Evolutionary conservation across 2,329 filamentous ascomycete genomes (phyloP).

Genomic region (Lecanicillium sp.): DNA sequence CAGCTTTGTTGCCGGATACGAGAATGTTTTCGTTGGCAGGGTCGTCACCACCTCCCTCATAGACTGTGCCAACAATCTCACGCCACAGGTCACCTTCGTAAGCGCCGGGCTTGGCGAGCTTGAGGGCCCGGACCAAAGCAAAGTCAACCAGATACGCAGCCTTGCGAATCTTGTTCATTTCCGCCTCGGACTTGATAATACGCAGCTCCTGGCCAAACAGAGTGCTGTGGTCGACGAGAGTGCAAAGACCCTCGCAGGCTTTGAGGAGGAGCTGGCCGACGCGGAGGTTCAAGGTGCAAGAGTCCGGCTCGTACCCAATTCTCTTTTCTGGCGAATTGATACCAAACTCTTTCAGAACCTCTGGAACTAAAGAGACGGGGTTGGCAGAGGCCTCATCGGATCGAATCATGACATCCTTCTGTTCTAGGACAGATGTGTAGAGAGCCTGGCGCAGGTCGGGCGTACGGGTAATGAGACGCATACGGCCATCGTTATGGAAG

Average conservation of each 20-base stretch:
- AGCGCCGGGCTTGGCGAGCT: conserved; percentile 23
- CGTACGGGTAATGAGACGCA: conserved; percentile 21
- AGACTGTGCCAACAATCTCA: conserved; percentile 24
- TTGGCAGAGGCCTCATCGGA: conserved; percentile 20
- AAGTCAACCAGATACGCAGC: conserved; percentile 25
- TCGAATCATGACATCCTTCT: conserved; percentile 11
- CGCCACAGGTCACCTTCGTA: conserved; percentile 25
- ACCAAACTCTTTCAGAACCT: conserved; percentile 19
- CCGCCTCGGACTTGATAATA: conserved; percentile 23
- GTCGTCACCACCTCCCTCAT: conserved; percentile 25
- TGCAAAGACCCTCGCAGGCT: conserved; percentile 21
- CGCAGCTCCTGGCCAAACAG: conserved; percentile 21
- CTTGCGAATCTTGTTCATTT: conserved; percentile 21
- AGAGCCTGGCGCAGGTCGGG: conserved; percentile 23
- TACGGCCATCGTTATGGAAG: conserved; percentile 23
- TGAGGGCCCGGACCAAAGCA: conserved; percentile 22
- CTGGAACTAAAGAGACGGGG: conserved; percentile 20
- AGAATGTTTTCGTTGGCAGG: conserved; percentile 26
- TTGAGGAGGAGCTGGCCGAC: conserved; percentile 22
- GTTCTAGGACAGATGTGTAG: conserved; percentile 18
- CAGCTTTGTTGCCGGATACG: conserved; percentile 23
- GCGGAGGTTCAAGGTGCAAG: conserved; percentile 24
- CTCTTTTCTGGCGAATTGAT: conserved; percentile 19
- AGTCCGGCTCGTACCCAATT: conserved; percentile 26
- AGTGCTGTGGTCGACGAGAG: conserved; percentile 20